A percentile compares a stretch with the other conserved stretches of the same genome.
Conservation (phyloP, 441 rosid species). For the Hura crepitans region DNA sequence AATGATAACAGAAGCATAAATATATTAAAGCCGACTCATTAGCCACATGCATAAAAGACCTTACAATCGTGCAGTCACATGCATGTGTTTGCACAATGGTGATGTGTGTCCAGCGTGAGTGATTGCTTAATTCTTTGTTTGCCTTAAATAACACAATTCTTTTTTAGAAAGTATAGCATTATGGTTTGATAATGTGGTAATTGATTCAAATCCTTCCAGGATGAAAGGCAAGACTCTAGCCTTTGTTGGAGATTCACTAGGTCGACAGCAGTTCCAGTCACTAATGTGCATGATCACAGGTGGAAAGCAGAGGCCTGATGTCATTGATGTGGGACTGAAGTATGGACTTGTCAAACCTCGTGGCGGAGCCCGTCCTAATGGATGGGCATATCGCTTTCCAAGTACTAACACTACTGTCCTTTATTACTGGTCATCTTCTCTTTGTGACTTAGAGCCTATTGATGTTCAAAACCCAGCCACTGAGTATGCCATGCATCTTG, state of each 20-base stretch:
- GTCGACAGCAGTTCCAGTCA: slow-evolving; percentile 91
- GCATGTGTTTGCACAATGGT: neutral
- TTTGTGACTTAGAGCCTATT: slow-evolving; percentile 69
- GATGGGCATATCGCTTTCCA: slow-evolving; percentile 83
- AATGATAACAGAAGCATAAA: neutral
- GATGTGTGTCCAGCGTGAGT: slow-evolving; percentile 2
- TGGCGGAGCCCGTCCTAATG: slow-evolving; percentile 68
- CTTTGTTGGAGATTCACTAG: slow-evolving; percentile 93
- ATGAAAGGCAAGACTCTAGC: slow-evolving; percentile 80
- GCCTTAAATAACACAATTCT: neutral
- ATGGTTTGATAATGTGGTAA: slow-evolving; percentile 19
- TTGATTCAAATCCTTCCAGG: slow-evolving; percentile 40
- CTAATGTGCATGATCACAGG: slow-evolving; percentile 90
- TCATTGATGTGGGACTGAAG: slow-evolving; percentile 62
- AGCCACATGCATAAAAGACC: neutral
- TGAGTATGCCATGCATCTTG: slow-evolving; percentile 89
- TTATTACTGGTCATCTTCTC: slow-evolving; percentile 82
- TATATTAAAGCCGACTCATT: neutral
- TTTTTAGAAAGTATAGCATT: too few species aligned
- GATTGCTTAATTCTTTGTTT: neutral
- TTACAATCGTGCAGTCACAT: neutral
- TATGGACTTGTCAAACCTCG: slow-evolving; percentile 55
- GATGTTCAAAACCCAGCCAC: slow-evolving; percentile 44
- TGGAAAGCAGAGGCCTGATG: slow-evolving; percentile 53
- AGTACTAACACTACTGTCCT: slow-evolving; percentile 75